Conservation (phyloP, 306 rosid species). For the Dicorynia guianensis region DNA sequence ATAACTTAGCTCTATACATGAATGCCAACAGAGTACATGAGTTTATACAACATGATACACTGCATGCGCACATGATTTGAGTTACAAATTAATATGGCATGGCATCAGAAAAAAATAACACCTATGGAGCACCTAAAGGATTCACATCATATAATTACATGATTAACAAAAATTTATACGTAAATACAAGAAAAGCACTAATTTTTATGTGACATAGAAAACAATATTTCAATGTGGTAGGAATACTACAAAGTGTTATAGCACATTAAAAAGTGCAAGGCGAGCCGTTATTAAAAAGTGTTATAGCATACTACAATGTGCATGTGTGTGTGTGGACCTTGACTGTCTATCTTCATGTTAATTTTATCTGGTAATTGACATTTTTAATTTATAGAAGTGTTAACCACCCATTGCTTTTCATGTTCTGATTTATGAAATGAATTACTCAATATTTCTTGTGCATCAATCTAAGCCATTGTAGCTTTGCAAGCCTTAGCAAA, state of each 20-base stretch:
- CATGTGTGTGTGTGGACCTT: no score
- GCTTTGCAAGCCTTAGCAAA: no score
- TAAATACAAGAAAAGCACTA: slow-evolving; percentile 37
- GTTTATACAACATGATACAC: slow-evolving; percentile 49
- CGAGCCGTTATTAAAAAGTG: no score
- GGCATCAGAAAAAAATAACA: not conserved
- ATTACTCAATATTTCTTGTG: slow-evolving; percentile 14
- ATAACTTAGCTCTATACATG: slow-evolving; percentile 45
- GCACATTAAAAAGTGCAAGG: no score
- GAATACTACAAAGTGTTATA: no score
- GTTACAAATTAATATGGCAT: not conserved
- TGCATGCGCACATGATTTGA: slow-evolving; percentile 2
- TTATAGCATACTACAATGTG: no score
- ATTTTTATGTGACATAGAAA: no score
- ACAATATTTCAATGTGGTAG: no score
- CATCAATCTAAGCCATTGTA: slow-evolving; percentile 47
- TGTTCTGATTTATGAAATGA: not conserved
- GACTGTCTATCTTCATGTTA: no score
- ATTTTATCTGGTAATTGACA: no score
- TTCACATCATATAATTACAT: not conserved
- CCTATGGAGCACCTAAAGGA: not conserved
- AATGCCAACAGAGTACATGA: slow-evolving; percentile 40
- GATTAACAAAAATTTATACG: slow-evolving; percentile 37
- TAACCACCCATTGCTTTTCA: no score
- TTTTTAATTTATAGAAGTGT: no score